phyloP scores from a whole-genome alignment of 306 rosid genomes.

The Castanospermum australe region DNA sequence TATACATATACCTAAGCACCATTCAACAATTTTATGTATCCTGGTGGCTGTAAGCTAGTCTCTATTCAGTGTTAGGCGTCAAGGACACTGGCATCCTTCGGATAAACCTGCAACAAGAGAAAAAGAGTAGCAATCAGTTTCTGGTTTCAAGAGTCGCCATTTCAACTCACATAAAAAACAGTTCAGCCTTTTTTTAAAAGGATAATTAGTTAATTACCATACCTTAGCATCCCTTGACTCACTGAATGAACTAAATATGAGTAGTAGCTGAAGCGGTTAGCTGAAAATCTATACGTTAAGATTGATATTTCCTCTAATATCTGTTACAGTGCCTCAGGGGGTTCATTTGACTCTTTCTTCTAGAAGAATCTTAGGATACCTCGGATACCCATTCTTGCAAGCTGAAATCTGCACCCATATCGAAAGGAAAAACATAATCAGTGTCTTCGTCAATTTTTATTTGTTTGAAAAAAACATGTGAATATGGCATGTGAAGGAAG shows the following conservation, averaged over 20 bases:
- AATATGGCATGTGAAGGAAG: not conserved
- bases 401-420: conserved; percentile 75
- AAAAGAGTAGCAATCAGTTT: not conserved
- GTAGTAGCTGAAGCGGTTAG: conserved; percentile 31
- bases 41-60: conserved; percentile 21
- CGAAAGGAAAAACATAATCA: conserved; percentile 9
- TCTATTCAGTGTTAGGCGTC: conserved; percentile 9
- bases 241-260: not conserved
- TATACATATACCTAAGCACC: conserved; percentile 21
- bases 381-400: conserved; percentile 75
- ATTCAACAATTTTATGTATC: conserved; percentile 36
- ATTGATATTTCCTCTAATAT: not conserved
- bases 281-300: conserved; percentile 14
- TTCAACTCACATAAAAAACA: not conserved
- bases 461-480: not conserved
- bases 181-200: not conserved
- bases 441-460: not conserved
- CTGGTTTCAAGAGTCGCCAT: not conserved
- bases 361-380: conserved; percentile 71
- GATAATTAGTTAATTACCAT: too few species aligned
- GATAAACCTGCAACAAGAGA: conserved; percentile 30
- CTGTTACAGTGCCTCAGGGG: not conserved
- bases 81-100: conserved; percentile 37
- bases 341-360: conserved; percentile 62
- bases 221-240: conserved; percentile 36